These are phyloP conservation scores for Lentinula lateritia DNA, from an alignment of 768 basidiomycete species.

Conservation along the genomic window DNA sequence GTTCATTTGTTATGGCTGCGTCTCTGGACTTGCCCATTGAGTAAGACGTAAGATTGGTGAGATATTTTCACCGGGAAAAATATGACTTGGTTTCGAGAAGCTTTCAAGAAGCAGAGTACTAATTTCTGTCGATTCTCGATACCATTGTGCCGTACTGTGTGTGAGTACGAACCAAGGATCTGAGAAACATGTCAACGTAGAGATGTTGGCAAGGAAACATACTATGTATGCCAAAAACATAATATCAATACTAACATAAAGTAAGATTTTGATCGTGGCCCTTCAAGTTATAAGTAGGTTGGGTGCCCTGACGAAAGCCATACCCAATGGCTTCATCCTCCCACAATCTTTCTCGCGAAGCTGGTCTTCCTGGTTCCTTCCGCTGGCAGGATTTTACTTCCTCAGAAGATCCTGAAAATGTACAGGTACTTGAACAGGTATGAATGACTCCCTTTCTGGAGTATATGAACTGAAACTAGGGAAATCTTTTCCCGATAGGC, in stretches of 20 bases:
- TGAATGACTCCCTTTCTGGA: too few relatives aligned
- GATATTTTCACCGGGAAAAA: too few relatives aligned
- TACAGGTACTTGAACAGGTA: slow-evolving; percentile 1
- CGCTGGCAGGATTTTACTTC: neutral
- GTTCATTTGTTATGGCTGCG: too few relatives aligned
- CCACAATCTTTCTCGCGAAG: neutral
- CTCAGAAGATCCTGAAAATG: neutral
- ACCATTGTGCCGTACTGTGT: neutral
- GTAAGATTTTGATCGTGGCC: neutral
- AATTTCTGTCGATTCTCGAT: too few relatives aligned
- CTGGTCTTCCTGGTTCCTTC: neutral
- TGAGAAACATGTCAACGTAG: neutral
- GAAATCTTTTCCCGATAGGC: neutral
- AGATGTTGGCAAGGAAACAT: slow-evolving; percentile 5
- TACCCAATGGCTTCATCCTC: neutral
- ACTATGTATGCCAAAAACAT: too few relatives aligned
- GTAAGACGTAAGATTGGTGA: too few relatives aligned
- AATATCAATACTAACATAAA: neutral
- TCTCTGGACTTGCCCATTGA: too few relatives aligned
- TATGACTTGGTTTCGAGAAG: too few relatives aligned
- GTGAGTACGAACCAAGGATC: neutral
- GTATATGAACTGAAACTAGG: too few relatives aligned
- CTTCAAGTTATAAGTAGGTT: neutral
- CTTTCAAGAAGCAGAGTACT: too few relatives aligned
- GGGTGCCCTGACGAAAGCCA: neutral